Percentiles rank a stretch among this genome's conserved stretches.
phyloP scores from a whole-genome alignment of 148 eudicot species.

The Rhododendron kiyosumense region DNA sequence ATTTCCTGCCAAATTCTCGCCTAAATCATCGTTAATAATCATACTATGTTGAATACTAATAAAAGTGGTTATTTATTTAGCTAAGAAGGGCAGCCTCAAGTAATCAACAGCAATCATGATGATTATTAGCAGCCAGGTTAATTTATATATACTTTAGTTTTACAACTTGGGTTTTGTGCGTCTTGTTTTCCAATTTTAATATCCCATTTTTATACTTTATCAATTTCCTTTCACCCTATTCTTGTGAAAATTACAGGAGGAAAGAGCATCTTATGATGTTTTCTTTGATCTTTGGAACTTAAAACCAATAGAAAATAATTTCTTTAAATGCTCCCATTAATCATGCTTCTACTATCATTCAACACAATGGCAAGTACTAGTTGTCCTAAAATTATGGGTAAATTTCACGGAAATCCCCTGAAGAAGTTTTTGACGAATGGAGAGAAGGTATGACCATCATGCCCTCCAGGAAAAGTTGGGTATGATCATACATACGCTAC shows the following conservation, averaged over 20 bases:
- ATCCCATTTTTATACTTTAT: neutral
- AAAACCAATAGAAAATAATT: neutral
- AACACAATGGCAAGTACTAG: neutral
- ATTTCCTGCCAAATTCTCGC: conserved; percentile 1
- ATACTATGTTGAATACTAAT: neutral
- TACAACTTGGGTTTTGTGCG: neutral
- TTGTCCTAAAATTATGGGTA: neutral
- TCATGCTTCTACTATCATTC: neutral
- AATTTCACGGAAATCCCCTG: too few relatives aligned
- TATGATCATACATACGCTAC: neutral
- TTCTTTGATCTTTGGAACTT: conserved; percentile 1
- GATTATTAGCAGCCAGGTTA: neutral
- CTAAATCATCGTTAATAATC: conserved; percentile 1
- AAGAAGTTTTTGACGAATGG: too few relatives aligned
- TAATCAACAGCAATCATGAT: neutral
- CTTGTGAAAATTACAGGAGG: neutral
- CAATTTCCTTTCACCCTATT: neutral
- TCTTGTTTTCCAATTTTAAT: neutral
- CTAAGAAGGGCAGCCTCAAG: too few relatives aligned
- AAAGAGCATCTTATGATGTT: conserved; percentile 14
- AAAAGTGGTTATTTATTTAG: neutral
- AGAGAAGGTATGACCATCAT: too few relatives aligned
- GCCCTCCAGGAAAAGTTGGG: neutral
- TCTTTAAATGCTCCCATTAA: neutral
- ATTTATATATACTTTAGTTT: neutral